Conservation (phyloP, 371 early-diverging fungal genomes). For the Mucor mucedo region DNA sequence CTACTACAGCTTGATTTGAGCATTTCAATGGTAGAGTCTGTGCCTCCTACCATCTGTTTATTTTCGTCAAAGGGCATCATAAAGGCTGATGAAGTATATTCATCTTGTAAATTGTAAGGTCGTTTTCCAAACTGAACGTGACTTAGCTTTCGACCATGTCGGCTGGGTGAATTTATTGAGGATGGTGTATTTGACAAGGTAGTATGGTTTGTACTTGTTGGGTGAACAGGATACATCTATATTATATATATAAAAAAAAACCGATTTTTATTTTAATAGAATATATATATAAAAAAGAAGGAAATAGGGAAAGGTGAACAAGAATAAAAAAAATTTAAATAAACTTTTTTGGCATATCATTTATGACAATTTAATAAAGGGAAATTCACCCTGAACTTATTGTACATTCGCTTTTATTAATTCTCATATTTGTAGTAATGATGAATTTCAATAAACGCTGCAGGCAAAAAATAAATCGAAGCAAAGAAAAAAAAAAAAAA, state of each 20-base stretch:
- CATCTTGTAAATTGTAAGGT: slow-evolving; percentile 7
- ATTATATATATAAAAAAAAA: neutral
- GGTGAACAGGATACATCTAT: slow-evolving; percentile 7
- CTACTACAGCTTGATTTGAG: neutral
- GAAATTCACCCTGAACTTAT: neutral
- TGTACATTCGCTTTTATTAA: slow-evolving; percentile 1
- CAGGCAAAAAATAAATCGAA: neutral
- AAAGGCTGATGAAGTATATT: slow-evolving; percentile 7
- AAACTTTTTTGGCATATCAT: neutral
- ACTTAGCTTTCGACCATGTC: slow-evolving; percentile 18
- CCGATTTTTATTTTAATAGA: neutral
- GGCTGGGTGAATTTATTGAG: slow-evolving; percentile 62
- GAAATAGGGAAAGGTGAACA: neutral
- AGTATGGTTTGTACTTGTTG: slow-evolving; percentile 62
- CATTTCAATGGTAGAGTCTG: neutral
- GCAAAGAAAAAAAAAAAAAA: neutral
- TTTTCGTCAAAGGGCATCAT: slow-evolving; percentile 13
- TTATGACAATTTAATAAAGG: slow-evolving; percentile 3
- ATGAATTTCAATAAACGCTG: slow-evolving; percentile 1
- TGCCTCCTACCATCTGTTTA: neutral
- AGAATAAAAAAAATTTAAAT: neutral
- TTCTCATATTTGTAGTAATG: neutral
- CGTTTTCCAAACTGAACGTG: slow-evolving; percentile 28
- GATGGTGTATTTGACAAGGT: slow-evolving; percentile 44
- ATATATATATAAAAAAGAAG: neutral